phyloP scores from a whole-genome alignment of 345 rosid species.

The Kernera saxatilis region DNA sequence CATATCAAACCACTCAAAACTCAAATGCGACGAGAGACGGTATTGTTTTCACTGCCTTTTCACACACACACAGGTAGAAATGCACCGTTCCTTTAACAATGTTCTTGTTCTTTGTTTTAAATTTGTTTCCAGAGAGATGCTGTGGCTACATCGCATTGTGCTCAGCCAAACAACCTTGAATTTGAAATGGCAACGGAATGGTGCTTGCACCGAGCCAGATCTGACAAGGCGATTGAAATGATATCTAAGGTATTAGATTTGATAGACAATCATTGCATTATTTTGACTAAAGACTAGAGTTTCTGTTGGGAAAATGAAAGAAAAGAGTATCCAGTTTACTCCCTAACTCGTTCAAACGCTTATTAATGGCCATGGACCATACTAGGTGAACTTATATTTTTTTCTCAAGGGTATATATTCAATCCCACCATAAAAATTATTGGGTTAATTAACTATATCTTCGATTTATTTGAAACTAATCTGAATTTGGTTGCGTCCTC shows the following conservation, averaged over 20 bases:
- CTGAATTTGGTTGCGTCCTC: background rate
- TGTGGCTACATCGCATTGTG: constrained; percentile 79
- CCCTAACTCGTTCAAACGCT: background rate
- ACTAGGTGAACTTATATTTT: background rate
- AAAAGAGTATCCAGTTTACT: background rate
- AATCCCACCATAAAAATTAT: background rate
- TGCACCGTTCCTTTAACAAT: background rate
- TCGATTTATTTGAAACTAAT: background rate
- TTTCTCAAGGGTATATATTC: background rate
- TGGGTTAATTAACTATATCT: background rate
- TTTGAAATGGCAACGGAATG: constrained; percentile 89
- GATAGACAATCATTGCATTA: background rate
- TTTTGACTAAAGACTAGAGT: background rate
- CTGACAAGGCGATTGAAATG: constrained; percentile 29
- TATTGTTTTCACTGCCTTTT: constrained; percentile 17
- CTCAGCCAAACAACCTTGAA: constrained; percentile 84
- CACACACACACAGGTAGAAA: background rate
- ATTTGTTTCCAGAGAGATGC: constrained; percentile 53
- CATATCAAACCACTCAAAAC: constrained; percentile 50
- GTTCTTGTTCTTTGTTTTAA: background rate
- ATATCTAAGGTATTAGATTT: constrained; percentile 41
- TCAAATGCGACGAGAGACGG: constrained; percentile 53
- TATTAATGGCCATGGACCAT: background rate
- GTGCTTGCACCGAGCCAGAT: constrained; percentile 54
- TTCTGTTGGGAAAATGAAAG: background rate